phyloP scores from a whole-genome alignment of 345 rosid species.

The Populus ilicifolia region DNA sequence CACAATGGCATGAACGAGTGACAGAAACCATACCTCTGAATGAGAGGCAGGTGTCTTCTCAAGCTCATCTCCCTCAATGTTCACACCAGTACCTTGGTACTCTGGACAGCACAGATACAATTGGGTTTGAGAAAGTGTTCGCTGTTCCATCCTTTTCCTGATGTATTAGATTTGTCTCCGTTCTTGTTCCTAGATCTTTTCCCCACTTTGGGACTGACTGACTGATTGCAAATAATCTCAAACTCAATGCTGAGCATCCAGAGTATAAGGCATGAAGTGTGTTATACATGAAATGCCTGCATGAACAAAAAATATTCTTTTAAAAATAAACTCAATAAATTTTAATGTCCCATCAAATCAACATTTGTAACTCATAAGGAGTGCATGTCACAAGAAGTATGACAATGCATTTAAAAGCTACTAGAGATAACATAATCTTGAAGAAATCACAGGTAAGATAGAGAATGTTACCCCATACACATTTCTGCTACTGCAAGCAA shows the following conservation, averaged over 20 bases:
- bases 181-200: conserved; percentile 53
- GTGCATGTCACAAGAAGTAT: not conserved
- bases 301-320: not conserved
- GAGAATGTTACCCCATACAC: conserved; percentile 53
- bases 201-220: conserved; percentile 38
- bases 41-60: conserved; percentile 63
- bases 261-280: conserved; percentile 81
- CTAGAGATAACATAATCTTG: conserved; percentile 1
- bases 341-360: not conserved
- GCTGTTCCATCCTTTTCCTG: conserved; percentile 28
- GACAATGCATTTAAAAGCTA: not conserved
- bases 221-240: conserved; percentile 49
- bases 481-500: conserved; percentile 81
- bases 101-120: conserved; percentile 75
- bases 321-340: not conserved
- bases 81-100: conserved; percentile 85
- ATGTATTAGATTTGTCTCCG: conserved; percentile 36
- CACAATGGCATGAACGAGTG: not conserved
- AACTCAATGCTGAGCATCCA: conserved; percentile 86
- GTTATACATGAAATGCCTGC: conserved; percentile 87
- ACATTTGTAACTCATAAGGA: not conserved
- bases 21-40: conserved; percentile 60
- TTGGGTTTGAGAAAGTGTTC: conserved; percentile 29
- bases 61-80: conserved; percentile 48
- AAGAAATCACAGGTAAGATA: conserved; percentile 5